Base-by-base conservation (phyloP, 257 asterid species). In the Nicotiana undulata region DNA sequence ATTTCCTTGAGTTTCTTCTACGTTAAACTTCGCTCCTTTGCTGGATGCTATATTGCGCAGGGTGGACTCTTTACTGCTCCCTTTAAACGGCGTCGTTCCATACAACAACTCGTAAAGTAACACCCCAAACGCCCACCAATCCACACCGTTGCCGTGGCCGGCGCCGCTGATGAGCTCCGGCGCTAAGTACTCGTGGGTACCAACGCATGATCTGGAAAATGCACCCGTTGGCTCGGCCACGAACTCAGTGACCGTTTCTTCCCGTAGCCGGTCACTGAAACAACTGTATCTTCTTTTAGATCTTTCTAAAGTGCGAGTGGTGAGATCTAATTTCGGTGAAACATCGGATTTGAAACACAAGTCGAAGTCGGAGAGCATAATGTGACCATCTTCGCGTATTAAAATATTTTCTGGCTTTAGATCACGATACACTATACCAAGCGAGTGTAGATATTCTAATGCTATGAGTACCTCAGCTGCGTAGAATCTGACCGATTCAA, bases 81-180 rank as follows among this genome's bases (percentile, higher is more conserved):
- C 98, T 26, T 93, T 93, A 67, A 90, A 94, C 84, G 98, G 98
- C 51, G 98, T 94, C 75, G 90, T 85, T 0, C 98, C 98, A 58
- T 83, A 82, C 52, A 94, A 9, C 3, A 94, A 81, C 78, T 94
- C 98, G 79, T 90, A 94, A 0, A 93, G 80, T 81, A 94, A 79
- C 0, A 94, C 90, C 77, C 98, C 98, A 29, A 94, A 93, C 0
- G 97, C 98, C 98, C 98, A 94, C 98, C 98, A 94, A 64, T 94
- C 98, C 1, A 94, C 98, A 0, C 98, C 97, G 85, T 91, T 94
- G 0, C 98, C 97, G 82, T 93, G 98, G 22, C 98, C 98, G 86
- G 81, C 81, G 0, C 98, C 95, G 77, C 67, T 52, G 0, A 94
- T 90, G 11, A 94, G 3, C 85, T 94, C 98, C 75, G 98, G 98